Base-by-base conservation (phyloP, 2,329 filamentous ascomycete genomes). In the Aspergillus sergii region DNA sequence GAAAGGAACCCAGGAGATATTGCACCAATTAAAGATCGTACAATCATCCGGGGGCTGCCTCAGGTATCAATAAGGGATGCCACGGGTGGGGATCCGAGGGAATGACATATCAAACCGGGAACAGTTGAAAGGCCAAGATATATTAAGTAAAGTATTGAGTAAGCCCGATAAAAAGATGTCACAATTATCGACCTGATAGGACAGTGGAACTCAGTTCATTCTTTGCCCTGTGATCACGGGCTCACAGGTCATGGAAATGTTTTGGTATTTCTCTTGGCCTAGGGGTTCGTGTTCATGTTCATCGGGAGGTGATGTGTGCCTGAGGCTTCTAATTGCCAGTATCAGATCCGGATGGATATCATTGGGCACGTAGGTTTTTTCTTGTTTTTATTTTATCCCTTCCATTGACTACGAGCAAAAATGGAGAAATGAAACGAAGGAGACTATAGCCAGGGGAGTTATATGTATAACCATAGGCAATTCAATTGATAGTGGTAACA, bases 11-110 rank as follows among this genome's bases (percentile, higher is more conserved):
- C 34, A 54, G 45, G 32, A 59, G 53, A 60, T 62, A 21, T 53
- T 58, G 50, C 57, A 53, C 60, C 63, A 59, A 62, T 64, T 46
- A 59, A 30, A 32, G 45, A n/a, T 30, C 1, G 28, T 19, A 32
- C 28, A 51, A 32, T 51, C 48, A 51, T 34, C 19, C 45, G 30
- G 21, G 6, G 39, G 28, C 34, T 50, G 56, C 46, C 56, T 62
- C 48, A 57, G 54, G 46, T 41, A 34, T 50, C 30, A 43, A 41
- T 41, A n/a, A 55, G 21, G 56, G 36, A 54, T 55, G 39, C 16
- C 26, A 21, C 16, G 51, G 28, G 46, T 30, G 53, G 26, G 39
- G 59, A 57, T 55, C 51, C 55, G 51, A 39, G 43, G 36, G 26
- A 39, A 32, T 51, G 54, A 57, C 51, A 56, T 45, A 28, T 43